Conservation (phyloP, 2,329 filamentous ascomycete genomes). For the Cladosporium austrohemisphaericum region DNA sequence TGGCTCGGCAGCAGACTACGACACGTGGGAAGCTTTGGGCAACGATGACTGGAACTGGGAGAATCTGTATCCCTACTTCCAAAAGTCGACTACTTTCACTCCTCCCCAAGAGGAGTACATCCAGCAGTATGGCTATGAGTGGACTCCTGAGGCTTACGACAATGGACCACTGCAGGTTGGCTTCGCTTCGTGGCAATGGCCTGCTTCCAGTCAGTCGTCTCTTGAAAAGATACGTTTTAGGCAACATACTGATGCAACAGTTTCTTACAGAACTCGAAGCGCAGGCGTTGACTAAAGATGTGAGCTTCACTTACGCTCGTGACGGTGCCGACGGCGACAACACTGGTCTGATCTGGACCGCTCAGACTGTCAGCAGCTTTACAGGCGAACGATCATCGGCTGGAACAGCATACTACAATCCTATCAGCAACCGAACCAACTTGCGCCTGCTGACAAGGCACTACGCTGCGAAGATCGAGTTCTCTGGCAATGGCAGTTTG, state of each 20-base stretch:
- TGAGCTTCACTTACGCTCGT: neutral
- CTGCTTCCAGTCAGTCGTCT: constrained; percentile 1
- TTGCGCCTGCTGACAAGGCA: constrained; percentile 30
- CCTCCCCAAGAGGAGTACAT: constrained; percentile 3
- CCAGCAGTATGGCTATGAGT: constrained; percentile 5
- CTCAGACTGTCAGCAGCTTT: constrained; percentile 2
- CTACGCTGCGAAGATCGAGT: constrained; percentile 1
- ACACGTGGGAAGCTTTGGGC: constrained; percentile 32
- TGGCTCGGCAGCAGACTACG: constrained; percentile 1
- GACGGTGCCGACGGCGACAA: constrained; percentile 5
- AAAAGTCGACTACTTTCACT: constrained; percentile 28
- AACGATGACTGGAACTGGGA: constrained; percentile 40
- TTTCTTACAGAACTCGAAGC: neutral
- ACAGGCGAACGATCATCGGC: constrained; percentile 37
- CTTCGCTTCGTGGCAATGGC: constrained; percentile 11
- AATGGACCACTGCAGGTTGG: constrained; percentile 7
- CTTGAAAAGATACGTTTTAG: neutral
- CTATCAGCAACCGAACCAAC: constrained; percentile 19
- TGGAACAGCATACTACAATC: constrained; percentile 3
- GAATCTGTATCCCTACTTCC: constrained; percentile 32
- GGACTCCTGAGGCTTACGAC: constrained; percentile 6
- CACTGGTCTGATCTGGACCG: constrained; percentile 5
- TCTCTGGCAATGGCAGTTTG: neutral
- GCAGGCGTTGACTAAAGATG: neutral
- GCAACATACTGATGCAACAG: neutral